A percentile compares a stretch with the other conserved stretches of the same genome.
phyloP scores from a whole-genome alignment of 169 alveolate species.

The Plasmodium cynomolgi region DNA sequence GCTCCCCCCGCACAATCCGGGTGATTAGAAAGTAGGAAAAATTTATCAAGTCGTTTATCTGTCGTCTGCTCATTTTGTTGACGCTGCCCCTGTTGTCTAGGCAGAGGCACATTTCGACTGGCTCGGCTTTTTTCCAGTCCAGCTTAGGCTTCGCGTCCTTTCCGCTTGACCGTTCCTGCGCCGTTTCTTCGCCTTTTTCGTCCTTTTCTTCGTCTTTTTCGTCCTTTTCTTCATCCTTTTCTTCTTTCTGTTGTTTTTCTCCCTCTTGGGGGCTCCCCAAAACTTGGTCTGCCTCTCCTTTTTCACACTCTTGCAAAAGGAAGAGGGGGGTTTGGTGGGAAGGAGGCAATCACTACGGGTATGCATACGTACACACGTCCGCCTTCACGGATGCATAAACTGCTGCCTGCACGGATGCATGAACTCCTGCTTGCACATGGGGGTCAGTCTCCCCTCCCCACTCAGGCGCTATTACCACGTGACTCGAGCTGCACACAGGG shows the following conservation, averaged over 20 bases:
- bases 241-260: background rate
- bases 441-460: background rate
- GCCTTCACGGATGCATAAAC: background rate
- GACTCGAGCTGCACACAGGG: background rate
- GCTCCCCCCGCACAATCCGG: constrained; percentile 41
- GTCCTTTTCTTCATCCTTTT: background rate
- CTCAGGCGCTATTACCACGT: background rate
- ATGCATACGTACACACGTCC: background rate
- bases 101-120: constrained; percentile 60
- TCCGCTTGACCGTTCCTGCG: background rate
- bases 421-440: background rate
- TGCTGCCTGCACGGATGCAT: background rate
- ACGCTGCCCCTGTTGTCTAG: constrained; percentile 66
- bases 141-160: background rate
- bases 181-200: background rate
- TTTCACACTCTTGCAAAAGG: background rate
- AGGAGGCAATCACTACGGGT: background rate
- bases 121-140: background rate
- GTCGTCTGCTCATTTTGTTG: constrained; percentile 12
- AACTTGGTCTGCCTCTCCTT: background rate
- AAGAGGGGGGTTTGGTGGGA: background rate
- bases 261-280: background rate
- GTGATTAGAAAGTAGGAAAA: constrained; percentile 49
- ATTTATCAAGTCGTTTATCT: constrained; percentile 2
- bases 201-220: background rate